These are phyloP conservation scores for Termitomyces sp. DNA, from an alignment of 768 basidiomycete genomes.

Conservation along the genomic window DNA sequence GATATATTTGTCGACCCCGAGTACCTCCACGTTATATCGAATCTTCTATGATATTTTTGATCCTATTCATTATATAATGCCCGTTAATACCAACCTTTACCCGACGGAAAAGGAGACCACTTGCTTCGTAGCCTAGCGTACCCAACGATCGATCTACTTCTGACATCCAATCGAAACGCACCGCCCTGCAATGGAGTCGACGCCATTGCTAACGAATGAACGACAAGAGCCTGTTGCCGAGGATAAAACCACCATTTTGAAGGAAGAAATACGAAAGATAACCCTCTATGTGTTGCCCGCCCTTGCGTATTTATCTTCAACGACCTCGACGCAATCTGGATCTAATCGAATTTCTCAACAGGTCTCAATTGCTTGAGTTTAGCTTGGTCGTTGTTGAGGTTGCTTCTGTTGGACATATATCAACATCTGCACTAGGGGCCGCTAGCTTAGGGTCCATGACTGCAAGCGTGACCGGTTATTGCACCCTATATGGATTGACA, in stretches of 20 bases:
- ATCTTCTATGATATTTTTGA: background rate
- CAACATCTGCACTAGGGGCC: constrained; percentile 84
- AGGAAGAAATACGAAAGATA: constrained; percentile 59
- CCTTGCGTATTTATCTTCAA: constrained; percentile 47
- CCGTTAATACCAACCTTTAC: background rate
- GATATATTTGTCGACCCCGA: background rate
- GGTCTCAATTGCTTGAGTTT: constrained; percentile 80
- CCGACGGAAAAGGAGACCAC: too few species aligned
- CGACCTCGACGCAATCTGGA: background rate
- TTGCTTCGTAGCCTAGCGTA: too few species aligned
- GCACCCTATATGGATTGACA: constrained; percentile 75
- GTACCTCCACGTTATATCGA: background rate
- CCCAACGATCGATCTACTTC: too few species aligned
- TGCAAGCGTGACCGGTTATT: constrained; percentile 66
- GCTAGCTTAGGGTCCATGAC: constrained; percentile 73
- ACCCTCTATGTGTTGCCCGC: constrained; percentile 63
- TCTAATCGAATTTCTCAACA: constrained; percentile 20
- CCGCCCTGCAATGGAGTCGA: constrained; percentile 37
- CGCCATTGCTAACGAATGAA: constrained; percentile 53
- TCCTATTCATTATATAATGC: background rate
- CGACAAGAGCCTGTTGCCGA: constrained; percentile 10
- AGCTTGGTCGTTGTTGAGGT: constrained; percentile 82
- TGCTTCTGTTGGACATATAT: constrained; percentile 87
- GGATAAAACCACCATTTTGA: constrained; percentile 30
- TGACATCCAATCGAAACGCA: background rate